A percentile compares a stretch with the other conserved stretches of the same genome.
Conservation (phyloP, 2,329 filamentous ascomycete genomes). For the Ophiostoma ulmi region DNA sequence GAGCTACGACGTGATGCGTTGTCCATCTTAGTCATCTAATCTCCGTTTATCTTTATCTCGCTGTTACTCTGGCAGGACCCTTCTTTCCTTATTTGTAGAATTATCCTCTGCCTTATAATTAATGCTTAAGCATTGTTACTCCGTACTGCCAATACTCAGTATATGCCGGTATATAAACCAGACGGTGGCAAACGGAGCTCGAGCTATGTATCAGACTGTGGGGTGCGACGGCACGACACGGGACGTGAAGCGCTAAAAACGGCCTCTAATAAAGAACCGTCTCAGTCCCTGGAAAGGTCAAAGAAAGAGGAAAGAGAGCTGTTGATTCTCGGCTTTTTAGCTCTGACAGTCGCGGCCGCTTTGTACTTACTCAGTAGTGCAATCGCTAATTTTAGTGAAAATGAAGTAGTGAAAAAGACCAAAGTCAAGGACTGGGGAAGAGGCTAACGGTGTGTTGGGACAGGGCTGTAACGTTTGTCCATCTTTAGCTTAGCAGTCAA, state of each 20-base stretch:
- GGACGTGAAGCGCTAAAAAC: conserved; percentile 10
- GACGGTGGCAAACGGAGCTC: background rate
- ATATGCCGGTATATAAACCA: background rate
- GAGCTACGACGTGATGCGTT: conserved; percentile 1
- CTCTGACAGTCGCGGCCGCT: background rate
- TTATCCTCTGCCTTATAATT: background rate
- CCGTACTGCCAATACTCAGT: background rate
- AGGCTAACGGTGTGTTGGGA: background rate
- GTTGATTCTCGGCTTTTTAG: background rate
- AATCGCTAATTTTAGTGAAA: background rate
- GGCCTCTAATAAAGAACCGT: conserved; percentile 11
- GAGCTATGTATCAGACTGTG: background rate
- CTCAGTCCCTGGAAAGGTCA: background rate
- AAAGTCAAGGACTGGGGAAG: background rate
- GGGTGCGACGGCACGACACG: conserved; percentile 6
- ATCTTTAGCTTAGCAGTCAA: background rate
- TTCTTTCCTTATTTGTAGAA: background rate
- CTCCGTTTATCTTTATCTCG: background rate
- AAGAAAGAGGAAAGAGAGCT: background rate
- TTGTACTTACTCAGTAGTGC: background rate
- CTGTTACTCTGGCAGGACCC: background rate
- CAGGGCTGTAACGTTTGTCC: background rate
- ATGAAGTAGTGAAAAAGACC: background rate
- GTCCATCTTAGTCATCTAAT: background rate
- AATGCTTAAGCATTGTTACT: too few species aligned